Base-by-base conservation (phyloP, 306 rosid species). In the Lathyrus tuberosus region DNA sequence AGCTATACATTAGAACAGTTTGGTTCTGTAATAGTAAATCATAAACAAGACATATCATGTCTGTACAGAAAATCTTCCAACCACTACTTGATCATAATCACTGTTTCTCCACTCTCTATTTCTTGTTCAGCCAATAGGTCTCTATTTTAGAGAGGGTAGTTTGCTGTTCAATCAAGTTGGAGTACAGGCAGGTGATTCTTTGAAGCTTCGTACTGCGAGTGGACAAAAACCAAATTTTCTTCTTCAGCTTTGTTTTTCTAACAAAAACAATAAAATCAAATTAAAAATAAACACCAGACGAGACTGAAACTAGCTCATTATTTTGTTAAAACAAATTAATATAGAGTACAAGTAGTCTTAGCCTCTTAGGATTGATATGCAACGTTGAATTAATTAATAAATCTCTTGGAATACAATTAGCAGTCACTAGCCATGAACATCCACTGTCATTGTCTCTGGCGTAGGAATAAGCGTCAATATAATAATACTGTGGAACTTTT, bases 401-500 rank as follows among this genome's bases (percentile, higher is more conserved):
- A 53, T 66, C 37, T 30, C 2, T 51, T 17, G 66, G 30, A 70
- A 22, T 22, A 22, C 24, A 22, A 22, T 22, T 2, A 22, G 24
- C 2, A 22, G 24, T 22, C 1, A 2, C n/a, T n/a, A n/a, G n/a
- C n/a, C n/a, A n/a, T n/a, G n/a, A n/a, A n/a, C n/a, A n/a, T n/a
- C n/a, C n/a, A n/a, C n/a, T n/a, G n/a, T n/a, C n/a, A n/a, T n/a
- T n/a, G n/a, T n/a, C n/a, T n/a, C n/a, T n/a, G n/a, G n/a, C 82
- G 80, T 80, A 76, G 14, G 54, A 35, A 59, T 83, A 83, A 0
- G 84, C 84, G 20, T 72, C 65, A 64, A 83, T 9, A 10, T 52
- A 69, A 61, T 53, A 65, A 62, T 10, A 76, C 12, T 44, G n/a
- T 44, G 48, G 68, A 38, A 73, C 80, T 4, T 16, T 73, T 17